Conservation (phyloP, 2,329 filamentous ascomycete species). For the Xylariaceae sp. region DNA sequence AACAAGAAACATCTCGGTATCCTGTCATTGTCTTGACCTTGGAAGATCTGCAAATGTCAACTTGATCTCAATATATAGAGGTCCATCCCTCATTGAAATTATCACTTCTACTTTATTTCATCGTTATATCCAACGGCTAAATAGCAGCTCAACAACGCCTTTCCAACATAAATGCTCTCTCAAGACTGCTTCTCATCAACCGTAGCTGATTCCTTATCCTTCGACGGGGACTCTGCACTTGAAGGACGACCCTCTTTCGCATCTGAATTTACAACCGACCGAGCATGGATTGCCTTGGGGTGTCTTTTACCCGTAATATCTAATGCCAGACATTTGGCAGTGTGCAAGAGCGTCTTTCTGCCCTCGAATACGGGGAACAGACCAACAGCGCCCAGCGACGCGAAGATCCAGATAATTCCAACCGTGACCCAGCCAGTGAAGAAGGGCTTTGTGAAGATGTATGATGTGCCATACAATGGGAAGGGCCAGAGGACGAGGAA, state of each 20-base stretch:
- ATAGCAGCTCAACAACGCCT: too few species aligned
- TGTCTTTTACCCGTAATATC: constrained; percentile 52
- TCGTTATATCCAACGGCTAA: too few species aligned
- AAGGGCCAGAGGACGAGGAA: constrained; percentile 86
- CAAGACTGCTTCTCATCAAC: constrained; percentile 5
- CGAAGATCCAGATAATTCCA: constrained; percentile 77
- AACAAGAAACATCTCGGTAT: too few species aligned
- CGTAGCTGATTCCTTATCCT: constrained; percentile 8
- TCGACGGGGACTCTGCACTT: constrained; percentile 16
- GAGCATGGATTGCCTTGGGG: constrained; percentile 27
- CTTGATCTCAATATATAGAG: too few species aligned
- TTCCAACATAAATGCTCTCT: too few species aligned
- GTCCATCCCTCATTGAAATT: too few species aligned
- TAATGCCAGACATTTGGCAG: constrained; percentile 55
- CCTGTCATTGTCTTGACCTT: too few species aligned
- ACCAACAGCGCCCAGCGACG: constrained; percentile 67
- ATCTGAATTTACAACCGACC: constrained; percentile 20
- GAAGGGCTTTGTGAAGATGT: constrained; percentile 78
- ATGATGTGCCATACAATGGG: constrained; percentile 79
- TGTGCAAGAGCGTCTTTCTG: constrained; percentile 59
- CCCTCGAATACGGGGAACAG: constrained; percentile 81
- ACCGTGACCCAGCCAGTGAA: constrained; percentile 78
- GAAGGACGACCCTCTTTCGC: constrained; percentile 17
- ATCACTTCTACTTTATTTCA: too few species aligned
- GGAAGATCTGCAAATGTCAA: too few species aligned